These are phyloP conservation scores for Trichoderma koningiopsis DNA, from an alignment of 2,329 filamentous ascomycete genomes.

Conservation along the genomic window DNA sequence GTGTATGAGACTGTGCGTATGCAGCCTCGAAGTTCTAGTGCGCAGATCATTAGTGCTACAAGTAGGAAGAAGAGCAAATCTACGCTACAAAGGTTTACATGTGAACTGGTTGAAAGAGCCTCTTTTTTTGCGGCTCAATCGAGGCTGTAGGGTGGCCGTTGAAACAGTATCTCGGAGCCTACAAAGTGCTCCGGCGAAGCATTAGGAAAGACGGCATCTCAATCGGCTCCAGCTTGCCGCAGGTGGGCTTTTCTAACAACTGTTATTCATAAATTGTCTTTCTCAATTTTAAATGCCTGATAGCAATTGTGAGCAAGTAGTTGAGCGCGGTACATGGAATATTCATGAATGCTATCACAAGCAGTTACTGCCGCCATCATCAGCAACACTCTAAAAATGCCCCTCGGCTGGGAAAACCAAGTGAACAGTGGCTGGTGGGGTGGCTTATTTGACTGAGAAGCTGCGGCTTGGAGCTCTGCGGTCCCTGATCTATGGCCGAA, in stretches of 20 bases:
- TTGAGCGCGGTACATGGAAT: not conserved
- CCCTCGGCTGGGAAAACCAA: not conserved
- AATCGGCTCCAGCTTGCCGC: not conserved
- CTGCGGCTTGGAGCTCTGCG: constrained; percentile 8
- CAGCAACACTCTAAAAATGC: not conserved
- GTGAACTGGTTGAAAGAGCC: not conserved
- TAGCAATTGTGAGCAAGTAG: not conserved
- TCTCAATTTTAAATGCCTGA: not conserved
- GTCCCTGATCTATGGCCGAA: constrained; percentile 23
- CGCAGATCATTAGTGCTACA: not conserved
- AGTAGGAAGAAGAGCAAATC: not conserved
- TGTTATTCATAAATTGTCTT: not conserved
- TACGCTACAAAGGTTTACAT: not conserved
- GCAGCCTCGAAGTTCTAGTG: not conserved
- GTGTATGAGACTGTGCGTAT: constrained; percentile 4
- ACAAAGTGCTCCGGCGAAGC: constrained; percentile 12
- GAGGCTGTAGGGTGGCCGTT: not conserved
- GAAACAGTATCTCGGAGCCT: constrained; percentile 14
- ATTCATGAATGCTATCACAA: not conserved
- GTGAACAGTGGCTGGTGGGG: constrained; percentile 18
- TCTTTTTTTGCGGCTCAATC: not conserved
- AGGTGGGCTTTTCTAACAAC: not conserved
- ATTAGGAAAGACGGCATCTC: not conserved
- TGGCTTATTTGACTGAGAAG: constrained; percentile 1
- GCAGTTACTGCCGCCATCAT: not conserved